Conservation (phyloP, 495 filamentous ascomycete species). For the Neurospora tetraspora region DNA sequence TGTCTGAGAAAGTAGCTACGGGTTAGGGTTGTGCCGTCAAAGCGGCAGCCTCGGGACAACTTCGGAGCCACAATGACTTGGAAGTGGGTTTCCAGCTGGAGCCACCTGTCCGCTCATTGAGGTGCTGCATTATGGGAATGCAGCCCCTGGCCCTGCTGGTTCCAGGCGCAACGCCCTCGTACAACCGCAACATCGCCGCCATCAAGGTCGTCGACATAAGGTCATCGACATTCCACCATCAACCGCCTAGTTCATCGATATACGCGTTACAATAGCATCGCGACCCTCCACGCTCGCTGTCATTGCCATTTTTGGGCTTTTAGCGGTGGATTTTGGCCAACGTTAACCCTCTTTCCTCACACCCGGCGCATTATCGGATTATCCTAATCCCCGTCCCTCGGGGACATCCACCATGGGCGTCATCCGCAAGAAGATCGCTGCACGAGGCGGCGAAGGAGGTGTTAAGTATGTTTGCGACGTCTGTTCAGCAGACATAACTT, state of each 20-base stretch:
- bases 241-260: constrained; percentile 14
- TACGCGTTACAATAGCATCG: constrained; percentile 7
- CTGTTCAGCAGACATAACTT: constrained; percentile 90
- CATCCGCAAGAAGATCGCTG: constrained; percentile 90
- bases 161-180: constrained; percentile 1
- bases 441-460: constrained; percentile 80
- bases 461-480: constrained; percentile 94
- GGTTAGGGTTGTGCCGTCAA: not conserved
- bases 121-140: not conserved
- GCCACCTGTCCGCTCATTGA: not conserved
- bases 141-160: not conserved
- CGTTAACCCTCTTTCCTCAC: constrained; percentile 1
- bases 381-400: constrained; percentile 5
- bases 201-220: not conserved
- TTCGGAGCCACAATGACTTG: not conserved
- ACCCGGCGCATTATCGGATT: constrained; percentile 11
- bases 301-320: constrained; percentile 4
- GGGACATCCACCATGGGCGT: constrained; percentile 60
- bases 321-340: constrained; percentile 4
- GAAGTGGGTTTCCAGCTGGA: not conserved
- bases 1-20: not conserved
- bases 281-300: not conserved
- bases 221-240: constrained; percentile 12
- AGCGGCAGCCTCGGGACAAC: not conserved
- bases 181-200: constrained; percentile 8